Evolutionary conservation across 805 yeast genomes (phyloP), one percentile per base, ranked within the genome.

Genomic region (Candida broadrunensis): DNA sequence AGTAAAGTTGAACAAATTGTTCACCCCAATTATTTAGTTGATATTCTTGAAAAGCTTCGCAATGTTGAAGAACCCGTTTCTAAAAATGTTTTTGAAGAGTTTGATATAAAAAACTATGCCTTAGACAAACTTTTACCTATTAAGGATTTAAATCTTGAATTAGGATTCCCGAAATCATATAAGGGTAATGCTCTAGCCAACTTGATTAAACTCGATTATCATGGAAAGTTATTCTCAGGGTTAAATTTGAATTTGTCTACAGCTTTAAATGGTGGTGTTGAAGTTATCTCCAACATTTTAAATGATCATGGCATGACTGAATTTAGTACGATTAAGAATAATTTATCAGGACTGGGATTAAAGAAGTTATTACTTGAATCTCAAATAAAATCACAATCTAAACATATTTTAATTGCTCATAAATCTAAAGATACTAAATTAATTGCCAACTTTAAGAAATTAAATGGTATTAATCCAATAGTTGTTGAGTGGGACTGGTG

Each of bases 401-500:
- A 7, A 15, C 13, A 14, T 7, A 40, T 63, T 37, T 39, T 61
- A 47, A 47, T 67, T 46, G 60, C 69, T 36, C 55, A 66, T 49
- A 51, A 66, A 47, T 35, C 60, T 33, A 59, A 70, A 55, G 78
- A 77, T 44, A 42, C 55, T 5, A 65, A 60, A 37, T 38, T 57
- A 13, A 56, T 60, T 8, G 46, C 42, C 7, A 36, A 43, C 6
- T 53, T 61, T 42, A 56, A 53, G 27, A 52, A 52, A 26, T 34
- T 33, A 8, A 20, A 44, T 3, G 20, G 32, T 6, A 15, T 37
- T 13, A 36, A 41, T 26, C 46, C 50, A 4, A 41, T 44, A 6
- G 61, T 77, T 1, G 70, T 79, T 14, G 83, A 78, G 44, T 81
- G 85, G 86, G 77, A 80, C 38, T 79, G 84, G 83, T 74, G 83